phyloP scores from a whole-genome alignment of 352 stramenopile species.

The Hyaloperonospora brassicae region DNA sequence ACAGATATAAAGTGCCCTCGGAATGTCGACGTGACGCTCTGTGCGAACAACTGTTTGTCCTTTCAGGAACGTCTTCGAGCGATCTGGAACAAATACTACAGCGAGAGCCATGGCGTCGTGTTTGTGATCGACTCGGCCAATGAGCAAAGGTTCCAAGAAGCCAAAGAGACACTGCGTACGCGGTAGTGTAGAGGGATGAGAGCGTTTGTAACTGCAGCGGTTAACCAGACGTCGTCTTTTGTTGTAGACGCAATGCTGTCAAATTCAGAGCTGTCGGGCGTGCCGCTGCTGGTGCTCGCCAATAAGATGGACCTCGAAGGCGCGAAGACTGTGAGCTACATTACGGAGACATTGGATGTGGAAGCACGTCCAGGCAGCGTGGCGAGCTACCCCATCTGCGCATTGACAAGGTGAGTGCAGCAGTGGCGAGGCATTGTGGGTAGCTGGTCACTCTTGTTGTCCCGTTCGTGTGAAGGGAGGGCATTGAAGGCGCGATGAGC shows the following conservation, averaged over 20 bases:
- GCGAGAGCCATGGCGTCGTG: conserved; percentile 86
- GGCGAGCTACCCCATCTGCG: conserved; percentile 50
- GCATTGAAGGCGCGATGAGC: conserved; percentile 61
- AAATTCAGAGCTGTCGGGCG: conserved; percentile 62
- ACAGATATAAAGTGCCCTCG: no score
- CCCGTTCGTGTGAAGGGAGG: conserved; percentile 29
- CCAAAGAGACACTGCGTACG: conserved; percentile 76
- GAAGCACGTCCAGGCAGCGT: conserved; percentile 32
- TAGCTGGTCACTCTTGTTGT: conserved; percentile 1
- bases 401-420: conserved; percentile 38
- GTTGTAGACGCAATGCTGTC: conserved; percentile 65
- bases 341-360: conserved; percentile 39
- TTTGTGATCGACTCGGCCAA: conserved; percentile 89
- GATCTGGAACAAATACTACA: conserved; percentile 93
- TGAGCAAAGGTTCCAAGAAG: conserved; percentile 80
- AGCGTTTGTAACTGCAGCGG: neutral
- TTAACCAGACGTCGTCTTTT: conserved; percentile 6
- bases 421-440: neutral
- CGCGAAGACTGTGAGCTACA: conserved; percentile 32
- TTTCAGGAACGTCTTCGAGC: conserved; percentile 68
- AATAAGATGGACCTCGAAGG: conserved; percentile 88
- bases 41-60: neutral
- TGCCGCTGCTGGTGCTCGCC: conserved; percentile 84
- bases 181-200: neutral
- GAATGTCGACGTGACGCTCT: no score